These are phyloP conservation scores for Boletus bicolor DNA, from an alignment of 768 basidiomycete genomes.

Conservation along the genomic window DNA sequence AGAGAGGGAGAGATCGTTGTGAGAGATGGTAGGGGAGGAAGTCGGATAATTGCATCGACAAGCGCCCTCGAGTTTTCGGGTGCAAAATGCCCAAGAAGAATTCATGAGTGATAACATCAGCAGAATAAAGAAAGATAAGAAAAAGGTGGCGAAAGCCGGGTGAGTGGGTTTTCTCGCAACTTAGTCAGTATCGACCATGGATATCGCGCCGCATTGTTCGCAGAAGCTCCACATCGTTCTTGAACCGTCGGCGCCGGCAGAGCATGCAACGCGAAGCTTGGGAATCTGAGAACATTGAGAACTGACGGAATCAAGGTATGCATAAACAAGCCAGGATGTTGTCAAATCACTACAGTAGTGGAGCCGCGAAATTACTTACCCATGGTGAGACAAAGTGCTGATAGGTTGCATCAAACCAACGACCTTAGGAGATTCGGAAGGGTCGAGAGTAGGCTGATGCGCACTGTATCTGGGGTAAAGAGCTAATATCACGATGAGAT, in stretches of 20 bases:
- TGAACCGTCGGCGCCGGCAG: constrained; percentile 63
- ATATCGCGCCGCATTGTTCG: constrained; percentile 85
- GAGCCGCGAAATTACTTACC: constrained; percentile 46
- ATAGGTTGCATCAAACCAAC: constrained; percentile 70
- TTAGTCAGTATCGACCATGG: constrained; percentile 78
- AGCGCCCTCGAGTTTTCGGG: constrained; percentile 26
- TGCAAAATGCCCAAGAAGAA: constrained; percentile 19
- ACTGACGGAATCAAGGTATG: constrained; percentile 33
- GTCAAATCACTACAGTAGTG: constrained; percentile 11
- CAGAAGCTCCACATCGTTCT: constrained; percentile 84
- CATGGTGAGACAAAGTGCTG: constrained; percentile 60
- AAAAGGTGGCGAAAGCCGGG: constrained; percentile 13
- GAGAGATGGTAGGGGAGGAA: constrained; percentile 2
- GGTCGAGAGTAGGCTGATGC: constrained; percentile 55
- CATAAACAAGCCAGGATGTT: constrained; percentile 10
- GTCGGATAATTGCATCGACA: constrained; percentile 24
- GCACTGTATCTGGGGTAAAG: constrained; percentile 63
- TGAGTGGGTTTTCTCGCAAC: not conserved
- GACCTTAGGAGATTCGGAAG: constrained; percentile 44
- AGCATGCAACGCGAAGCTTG: constrained; percentile 77
- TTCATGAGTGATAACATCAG: constrained; percentile 29
- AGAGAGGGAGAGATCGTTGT: constrained; percentile 9
- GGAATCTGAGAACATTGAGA: constrained; percentile 76
- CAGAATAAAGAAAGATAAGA: constrained; percentile 32
- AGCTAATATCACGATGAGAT: constrained; percentile 8